Percentiles rank a stretch among this genome's conserved stretches.
These are phyloP conservation scores for Phaffomyces antillensis DNA, from an alignment of 805 yeast genomes.

Conservation along the genomic window DNA sequence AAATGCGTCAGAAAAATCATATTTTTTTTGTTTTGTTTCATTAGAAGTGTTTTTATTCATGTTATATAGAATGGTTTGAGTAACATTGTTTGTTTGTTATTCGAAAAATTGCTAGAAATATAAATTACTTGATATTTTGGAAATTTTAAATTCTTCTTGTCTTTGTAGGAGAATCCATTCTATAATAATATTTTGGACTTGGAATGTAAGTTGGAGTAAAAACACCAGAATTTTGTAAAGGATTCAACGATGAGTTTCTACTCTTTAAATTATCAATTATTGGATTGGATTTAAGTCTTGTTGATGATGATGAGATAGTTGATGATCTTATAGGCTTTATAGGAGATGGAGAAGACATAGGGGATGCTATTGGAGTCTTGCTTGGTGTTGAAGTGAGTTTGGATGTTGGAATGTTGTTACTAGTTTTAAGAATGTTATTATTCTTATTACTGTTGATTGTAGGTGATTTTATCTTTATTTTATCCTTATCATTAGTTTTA, in stretches of 20 bases:
- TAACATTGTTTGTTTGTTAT: too few species aligned
- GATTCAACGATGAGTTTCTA: neutral
- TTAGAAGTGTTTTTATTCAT: too few species aligned
- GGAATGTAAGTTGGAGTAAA: constrained; percentile 24
- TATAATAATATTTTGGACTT: constrained; percentile 23
- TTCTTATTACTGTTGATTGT: neutral
- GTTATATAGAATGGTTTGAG: too few species aligned
- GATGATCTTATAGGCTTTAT: constrained; percentile 16
- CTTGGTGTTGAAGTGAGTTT: constrained; percentile 2
- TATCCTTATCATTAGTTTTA: too few species aligned
- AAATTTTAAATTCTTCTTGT: constrained; percentile 18
- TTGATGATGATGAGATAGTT: constrained; percentile 10
- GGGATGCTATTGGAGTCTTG: constrained; percentile 23
- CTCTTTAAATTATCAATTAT: neutral
- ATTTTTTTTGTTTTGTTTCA: too few species aligned
- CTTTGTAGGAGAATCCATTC: constrained; percentile 26
- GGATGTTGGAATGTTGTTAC: neutral
- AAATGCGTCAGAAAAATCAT: too few species aligned
- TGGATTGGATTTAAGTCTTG: neutral
- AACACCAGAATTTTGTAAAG: neutral
- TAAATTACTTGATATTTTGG: neutral
- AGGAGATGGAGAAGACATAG: constrained; percentile 22
- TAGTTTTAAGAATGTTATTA: neutral
- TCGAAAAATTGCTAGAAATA: neutral
- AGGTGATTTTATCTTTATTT: neutral